phyloP scores from a whole-genome alignment of 2,329 filamentous ascomycete genomes.

The Colletotrichum tropicicola region DNA sequence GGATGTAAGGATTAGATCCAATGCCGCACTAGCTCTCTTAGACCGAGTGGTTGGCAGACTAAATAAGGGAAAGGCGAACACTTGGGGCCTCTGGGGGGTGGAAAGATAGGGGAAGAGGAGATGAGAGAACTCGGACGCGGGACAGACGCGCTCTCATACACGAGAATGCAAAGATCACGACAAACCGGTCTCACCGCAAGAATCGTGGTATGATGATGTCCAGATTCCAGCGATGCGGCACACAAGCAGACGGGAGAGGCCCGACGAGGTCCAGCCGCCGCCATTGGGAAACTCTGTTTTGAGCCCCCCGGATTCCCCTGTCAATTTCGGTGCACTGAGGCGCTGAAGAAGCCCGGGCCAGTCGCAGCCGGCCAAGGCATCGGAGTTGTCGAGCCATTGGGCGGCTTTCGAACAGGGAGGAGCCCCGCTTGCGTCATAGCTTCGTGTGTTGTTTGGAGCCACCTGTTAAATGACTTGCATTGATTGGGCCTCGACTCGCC shows the following conservation, averaged over 20 bases:
- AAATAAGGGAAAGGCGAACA: conserved; percentile 17
- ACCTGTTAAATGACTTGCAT: conserved; percentile 4
- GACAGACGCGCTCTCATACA: neutral
- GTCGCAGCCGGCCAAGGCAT: conserved; percentile 7
- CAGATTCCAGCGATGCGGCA: conserved; percentile 4
- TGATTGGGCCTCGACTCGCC: conserved; percentile 7
- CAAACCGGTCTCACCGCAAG: conserved; percentile 8
- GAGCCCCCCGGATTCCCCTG: neutral
- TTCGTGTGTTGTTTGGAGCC: conserved; percentile 16
- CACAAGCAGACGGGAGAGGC: neutral
- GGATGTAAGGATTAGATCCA: conserved; percentile 2
- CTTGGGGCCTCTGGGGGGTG: neutral
- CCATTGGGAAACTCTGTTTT: conserved; percentile 12
- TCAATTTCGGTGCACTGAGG: conserved; percentile 1
- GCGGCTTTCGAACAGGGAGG: conserved; percentile 3
- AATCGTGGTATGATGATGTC: conserved; percentile 14
- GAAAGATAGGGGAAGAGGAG: neutral
- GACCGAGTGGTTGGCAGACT: conserved; percentile 5
- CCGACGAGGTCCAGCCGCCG: conserved; percentile 16
- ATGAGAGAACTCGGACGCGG: neutral
- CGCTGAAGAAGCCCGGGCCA: conserved; percentile 19
- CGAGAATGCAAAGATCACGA: neutral
- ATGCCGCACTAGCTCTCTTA: conserved; percentile 8
- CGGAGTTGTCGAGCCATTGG: conserved; percentile 8
- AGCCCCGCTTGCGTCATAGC: conserved; percentile 28